A percentile compares a stretch with the other conserved stretches of the same genome.
These are phyloP conservation scores for Pontederia paniculata DNA, from an alignment of 176 grass and related monocot genomes.

Conservation along the genomic window DNA sequence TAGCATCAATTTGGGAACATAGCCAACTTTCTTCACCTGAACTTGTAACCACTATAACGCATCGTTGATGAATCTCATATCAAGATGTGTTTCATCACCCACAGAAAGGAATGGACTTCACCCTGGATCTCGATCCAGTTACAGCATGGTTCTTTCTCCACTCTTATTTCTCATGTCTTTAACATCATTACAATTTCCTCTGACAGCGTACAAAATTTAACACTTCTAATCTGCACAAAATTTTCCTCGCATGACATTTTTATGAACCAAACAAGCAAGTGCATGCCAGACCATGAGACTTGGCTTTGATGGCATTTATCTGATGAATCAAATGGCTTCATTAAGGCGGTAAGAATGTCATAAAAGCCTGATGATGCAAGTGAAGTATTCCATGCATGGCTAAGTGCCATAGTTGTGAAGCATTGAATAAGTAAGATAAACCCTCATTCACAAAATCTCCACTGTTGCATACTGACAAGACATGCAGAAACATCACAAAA, in stretches of 20 bases:
- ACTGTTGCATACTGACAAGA: conserved; percentile 16
- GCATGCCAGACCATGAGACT: conserved; percentile 26
- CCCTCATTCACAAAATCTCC: conserved; percentile 15
- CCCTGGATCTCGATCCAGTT: conserved; percentile 20
- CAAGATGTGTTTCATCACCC: conserved; percentile 15
- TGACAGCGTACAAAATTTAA: conserved; percentile 20
- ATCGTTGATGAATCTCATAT: conserved; percentile 15
- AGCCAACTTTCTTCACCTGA: conserved; percentile 13
- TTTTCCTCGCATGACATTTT: conserved; percentile 15
- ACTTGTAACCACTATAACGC: conserved; percentile 18
- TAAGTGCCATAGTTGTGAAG: conserved; percentile 8
- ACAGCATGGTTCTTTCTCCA: conserved; percentile 17
- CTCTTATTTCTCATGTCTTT: conserved; percentile 21
- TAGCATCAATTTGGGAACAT: conserved; percentile 10
- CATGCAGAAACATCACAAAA: conserved; percentile 18
- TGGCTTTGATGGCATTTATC: conserved; percentile 18
- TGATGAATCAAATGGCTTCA: conserved; percentile 20
- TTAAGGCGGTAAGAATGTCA: conserved; percentile 19
- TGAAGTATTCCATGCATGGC: conserved; percentile 29
- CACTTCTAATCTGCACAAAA: conserved; percentile 13
- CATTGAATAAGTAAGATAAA: conserved; percentile 21
- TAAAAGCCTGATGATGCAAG: conserved; percentile 29
- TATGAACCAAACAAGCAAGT: conserved; percentile 27
- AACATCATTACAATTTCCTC: conserved; percentile 16
- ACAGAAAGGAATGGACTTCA: conserved; percentile 21